Conservation (phyloP, 441 rosid species). For the Brassica balearica region DNA sequence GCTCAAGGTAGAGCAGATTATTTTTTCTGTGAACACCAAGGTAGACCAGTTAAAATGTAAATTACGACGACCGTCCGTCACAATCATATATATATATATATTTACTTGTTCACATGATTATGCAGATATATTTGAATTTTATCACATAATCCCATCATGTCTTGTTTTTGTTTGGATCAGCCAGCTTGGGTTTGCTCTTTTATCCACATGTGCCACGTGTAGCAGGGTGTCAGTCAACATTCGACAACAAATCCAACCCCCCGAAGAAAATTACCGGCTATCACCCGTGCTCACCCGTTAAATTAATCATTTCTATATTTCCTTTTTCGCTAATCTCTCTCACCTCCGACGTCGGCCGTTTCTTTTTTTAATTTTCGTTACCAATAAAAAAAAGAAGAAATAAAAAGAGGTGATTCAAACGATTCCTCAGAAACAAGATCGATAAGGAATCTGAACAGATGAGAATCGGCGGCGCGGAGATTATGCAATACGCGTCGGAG, state of each 20-base stretch:
- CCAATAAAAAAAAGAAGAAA: slow-evolving; percentile 3
- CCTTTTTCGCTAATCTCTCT: neutral
- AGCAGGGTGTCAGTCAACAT: slow-evolving; percentile 44
- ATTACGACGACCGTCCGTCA: neutral
- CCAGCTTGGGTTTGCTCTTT: slow-evolving; percentile 40
- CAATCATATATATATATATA: neutral
- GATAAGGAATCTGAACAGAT: slow-evolving; percentile 26
- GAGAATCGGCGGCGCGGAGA: slow-evolving; percentile 41
- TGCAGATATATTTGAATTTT: slow-evolving; percentile 6
- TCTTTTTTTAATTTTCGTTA: neutral
- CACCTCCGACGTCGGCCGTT: slow-evolving; percentile 40
- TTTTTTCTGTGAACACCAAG: neutral
- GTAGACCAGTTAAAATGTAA: neutral
- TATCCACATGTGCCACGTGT: slow-evolving; percentile 48
- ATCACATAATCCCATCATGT: neutral
- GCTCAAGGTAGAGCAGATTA: too few relatives aligned
- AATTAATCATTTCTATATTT: neutral
- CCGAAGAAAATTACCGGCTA: slow-evolving; percentile 25
- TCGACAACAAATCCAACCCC: slow-evolving; percentile 6
- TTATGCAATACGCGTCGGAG: slow-evolving; percentile 43
- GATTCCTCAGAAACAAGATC: slow-evolving; percentile 7
- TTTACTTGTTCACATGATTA: slow-evolving; percentile 8
- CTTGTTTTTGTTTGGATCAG: neutral
- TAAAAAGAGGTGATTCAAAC: slow-evolving; percentile 11
- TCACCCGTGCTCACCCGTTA: slow-evolving; percentile 20